These are phyloP conservation scores for Rhizomucor pusillus DNA, from an alignment of 371 early-diverging fungal species.

Conservation along the genomic window DNA sequence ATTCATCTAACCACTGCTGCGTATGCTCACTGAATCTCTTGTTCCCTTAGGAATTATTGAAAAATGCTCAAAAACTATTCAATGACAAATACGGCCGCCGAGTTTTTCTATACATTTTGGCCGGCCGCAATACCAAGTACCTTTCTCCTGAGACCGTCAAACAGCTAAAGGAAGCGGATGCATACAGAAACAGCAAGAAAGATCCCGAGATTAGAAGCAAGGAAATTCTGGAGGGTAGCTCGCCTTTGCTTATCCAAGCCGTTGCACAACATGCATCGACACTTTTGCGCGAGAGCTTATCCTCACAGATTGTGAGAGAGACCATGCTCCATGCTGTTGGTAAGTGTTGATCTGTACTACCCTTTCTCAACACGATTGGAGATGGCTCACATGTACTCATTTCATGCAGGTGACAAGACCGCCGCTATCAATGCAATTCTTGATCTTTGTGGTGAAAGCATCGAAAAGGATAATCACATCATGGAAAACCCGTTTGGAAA, in stretches of 20 bases:
- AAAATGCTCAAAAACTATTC: slow-evolving; percentile 57
- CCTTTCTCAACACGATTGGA: background rate
- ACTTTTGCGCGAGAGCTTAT: slow-evolving; percentile 60
- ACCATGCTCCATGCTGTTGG: slow-evolving; percentile 67
- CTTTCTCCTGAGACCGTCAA: slow-evolving; percentile 64
- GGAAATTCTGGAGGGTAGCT: slow-evolving; percentile 61
- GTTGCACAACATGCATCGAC: slow-evolving; percentile 50
- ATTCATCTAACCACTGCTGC: background rate
- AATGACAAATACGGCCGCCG: slow-evolving; percentile 76
- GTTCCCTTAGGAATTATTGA: slow-evolving; percentile 38
- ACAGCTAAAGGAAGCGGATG: slow-evolving; percentile 61
- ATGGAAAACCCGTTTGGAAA: slow-evolving; percentile 57
- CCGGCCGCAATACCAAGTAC: slow-evolving; percentile 71
- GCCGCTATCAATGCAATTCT: slow-evolving; percentile 51
- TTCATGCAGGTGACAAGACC: slow-evolving; percentile 39
- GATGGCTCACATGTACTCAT: background rate
- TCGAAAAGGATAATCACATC: slow-evolving; percentile 54
- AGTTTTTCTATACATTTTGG: slow-evolving; percentile 68
- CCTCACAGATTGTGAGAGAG: slow-evolving; percentile 71
- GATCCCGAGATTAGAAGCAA: slow-evolving; percentile 60
- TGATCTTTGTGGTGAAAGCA: slow-evolving; percentile 40
- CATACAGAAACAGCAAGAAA: slow-evolving; percentile 56
- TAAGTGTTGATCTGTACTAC: slow-evolving; percentile 2
- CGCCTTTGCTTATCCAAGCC: slow-evolving; percentile 59
- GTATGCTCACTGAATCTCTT: background rate